Base-by-base conservation (phyloP, 768 basidiomycete species). In the Melanogaster broomeanus region DNA sequence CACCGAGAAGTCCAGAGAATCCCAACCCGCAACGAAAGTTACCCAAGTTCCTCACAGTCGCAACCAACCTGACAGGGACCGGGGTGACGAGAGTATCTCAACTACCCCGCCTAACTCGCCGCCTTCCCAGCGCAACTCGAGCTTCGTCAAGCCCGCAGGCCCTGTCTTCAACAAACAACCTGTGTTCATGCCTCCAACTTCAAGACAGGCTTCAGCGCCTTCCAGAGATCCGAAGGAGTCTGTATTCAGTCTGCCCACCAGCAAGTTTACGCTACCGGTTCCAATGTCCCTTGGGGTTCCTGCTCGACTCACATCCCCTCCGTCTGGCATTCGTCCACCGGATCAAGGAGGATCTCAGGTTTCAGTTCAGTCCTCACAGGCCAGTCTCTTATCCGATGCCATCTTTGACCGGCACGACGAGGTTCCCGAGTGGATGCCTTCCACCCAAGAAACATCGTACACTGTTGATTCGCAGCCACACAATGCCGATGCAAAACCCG, bases 51-150 rank as follows among this genome's bases (percentile, higher is more conserved):
- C 49, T 12, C 57, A 61, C 34, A 45, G 19, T 6, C 25, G 24
- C n/a, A 11, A 39, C 45, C 44, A 45, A 42, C 44, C 28, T 15
- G 30, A 52, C 30, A 25, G n/a, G 37, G 30, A 52, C 30, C 22
- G n/a, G 37, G 48, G 18, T 15, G 52, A 72, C 27, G 66, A 74
- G 48, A 81, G 78, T 49, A 66, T 71, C 7, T 77, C 82, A 4
- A 83, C 80, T 10, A 85, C 83, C 15, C 83, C 83, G 28, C 77
- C 81, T 8, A 66, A 79, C 49, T 84, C 85, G 8, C 83, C 84
- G 3, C 75, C 79, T 16, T 61, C 64, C 12, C 61, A 61, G 35
- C 48, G 57, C 9, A 55, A 21, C 33, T 39, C 51, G 16, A 33
- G 61, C 44, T 69, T 74, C 56, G 61, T 68, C 33, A 61, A 69